These are phyloP conservation scores for Fusarium brevicatenulatum DNA, from an alignment of 2,329 filamentous ascomycete species.

Conservation along the genomic window DNA sequence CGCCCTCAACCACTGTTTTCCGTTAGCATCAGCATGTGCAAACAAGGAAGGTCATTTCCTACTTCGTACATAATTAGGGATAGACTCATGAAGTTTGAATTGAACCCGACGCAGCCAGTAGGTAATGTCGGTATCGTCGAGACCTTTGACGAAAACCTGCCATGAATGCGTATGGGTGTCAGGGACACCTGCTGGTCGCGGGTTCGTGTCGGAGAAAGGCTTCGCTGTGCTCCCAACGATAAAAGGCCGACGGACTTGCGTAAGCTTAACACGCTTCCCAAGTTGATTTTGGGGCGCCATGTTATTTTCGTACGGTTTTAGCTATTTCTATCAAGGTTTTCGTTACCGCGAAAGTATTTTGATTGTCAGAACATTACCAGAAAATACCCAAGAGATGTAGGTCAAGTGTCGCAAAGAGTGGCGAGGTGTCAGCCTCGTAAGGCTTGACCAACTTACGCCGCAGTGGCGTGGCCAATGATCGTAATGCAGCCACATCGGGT, in stretches of 20 bases:
- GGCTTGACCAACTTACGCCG: conserved; percentile 5
- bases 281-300: conserved; percentile 70
- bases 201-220: conserved; percentile 82
- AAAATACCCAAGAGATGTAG: neutral
- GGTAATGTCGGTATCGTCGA: conserved; percentile 89
- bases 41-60: conserved; percentile 43
- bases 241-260: conserved; percentile 72
- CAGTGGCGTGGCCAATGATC: conserved; percentile 25
- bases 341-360: neutral
- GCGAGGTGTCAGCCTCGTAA: conserved; percentile 21
- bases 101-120: conserved; percentile 98
- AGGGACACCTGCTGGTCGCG: conserved; percentile 79
- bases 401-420: neutral
- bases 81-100: conserved; percentile 98
- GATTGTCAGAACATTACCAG: neutral
- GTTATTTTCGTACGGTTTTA: neutral
- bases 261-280: conserved; percentile 72
- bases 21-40: conserved; percentile 28
- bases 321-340: neutral
- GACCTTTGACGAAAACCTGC: conserved; percentile 91
- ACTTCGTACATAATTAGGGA: conserved; percentile 88
- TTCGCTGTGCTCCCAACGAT: conserved; percentile 83
- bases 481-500: conserved; percentile 15
- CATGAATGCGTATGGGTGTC: conserved; percentile 96
- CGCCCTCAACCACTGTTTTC: conserved; percentile 72